A percentile compares a stretch with the other conserved stretches of the same genome.
Conservation (phyloP, 2,329 filamentous ascomycete genomes). For the Dichotomopilus funicola region DNA sequence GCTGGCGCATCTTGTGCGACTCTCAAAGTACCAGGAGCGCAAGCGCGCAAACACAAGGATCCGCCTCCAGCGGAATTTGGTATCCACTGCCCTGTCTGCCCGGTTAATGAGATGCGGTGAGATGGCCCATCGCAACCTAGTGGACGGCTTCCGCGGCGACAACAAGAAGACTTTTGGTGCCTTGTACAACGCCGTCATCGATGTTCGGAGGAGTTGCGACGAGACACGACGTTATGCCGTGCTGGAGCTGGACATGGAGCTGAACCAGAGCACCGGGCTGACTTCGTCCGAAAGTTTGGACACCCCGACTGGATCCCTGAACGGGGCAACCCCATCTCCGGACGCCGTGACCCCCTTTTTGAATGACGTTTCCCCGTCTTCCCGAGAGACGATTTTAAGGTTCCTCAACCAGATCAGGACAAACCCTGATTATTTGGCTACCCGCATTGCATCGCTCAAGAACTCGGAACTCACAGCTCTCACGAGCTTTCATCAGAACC, state of each 20-base stretch:
- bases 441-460: constrained; percentile 69
- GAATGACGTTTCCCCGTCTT: constrained; percentile 67
- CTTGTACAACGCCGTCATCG: constrained; percentile 70
- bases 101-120: constrained; percentile 69
- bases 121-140: constrained; percentile 66
- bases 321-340: constrained; percentile 32
- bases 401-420: constrained; percentile 78
- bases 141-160: constrained; percentile 70
- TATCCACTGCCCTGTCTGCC: constrained; percentile 68
- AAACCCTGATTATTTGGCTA: constrained; percentile 81
- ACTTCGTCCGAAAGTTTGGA: constrained; percentile 46
- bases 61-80: constrained; percentile 65
- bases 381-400: constrained; percentile 67
- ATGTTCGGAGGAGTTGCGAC: constrained; percentile 72
- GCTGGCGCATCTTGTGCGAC: constrained; percentile 68
- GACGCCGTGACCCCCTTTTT: constrained; percentile 51
- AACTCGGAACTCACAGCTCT: constrained; percentile 71
- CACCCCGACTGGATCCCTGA: constrained; percentile 39
- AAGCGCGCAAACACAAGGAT: constrained; percentile 67
- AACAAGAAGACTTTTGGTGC: constrained; percentile 71
- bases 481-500: constrained; percentile 68
- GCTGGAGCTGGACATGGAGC: constrained; percentile 65
- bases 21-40: constrained; percentile 76
- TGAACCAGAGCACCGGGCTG: constrained; percentile 46
- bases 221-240: constrained; percentile 64